Percentiles rank a stretch among this genome's conserved stretches.
Conservation (phyloP, 108 stramenopile species). For the Skeletonema marinoi region DNA sequence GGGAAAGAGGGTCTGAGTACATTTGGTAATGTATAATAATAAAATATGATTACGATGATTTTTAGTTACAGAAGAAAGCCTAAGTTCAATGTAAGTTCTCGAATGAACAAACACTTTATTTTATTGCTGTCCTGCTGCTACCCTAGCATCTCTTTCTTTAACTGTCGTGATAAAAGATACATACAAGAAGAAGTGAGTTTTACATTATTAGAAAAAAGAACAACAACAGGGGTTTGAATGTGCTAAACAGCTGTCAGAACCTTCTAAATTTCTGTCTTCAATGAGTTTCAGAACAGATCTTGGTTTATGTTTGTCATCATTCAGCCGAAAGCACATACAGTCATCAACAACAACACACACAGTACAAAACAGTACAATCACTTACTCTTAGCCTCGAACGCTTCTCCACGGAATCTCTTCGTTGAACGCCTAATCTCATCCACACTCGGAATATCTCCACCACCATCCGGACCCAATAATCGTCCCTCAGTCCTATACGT, state of each 20-base stretch:
- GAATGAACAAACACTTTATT: neutral
- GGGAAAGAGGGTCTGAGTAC: neutral
- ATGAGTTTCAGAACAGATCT: neutral
- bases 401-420: slow-evolving; percentile 60
- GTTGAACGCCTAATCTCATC: slow-evolving; percentile 81
- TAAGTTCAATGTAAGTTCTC: neutral
- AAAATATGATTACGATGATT: neutral
- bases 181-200: neutral
- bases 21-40: neutral
- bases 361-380: slow-evolving; percentile 3
- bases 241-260: neutral
- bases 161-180: neutral
- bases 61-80: neutral
- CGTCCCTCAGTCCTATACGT: slow-evolving; percentile 67
- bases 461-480: slow-evolving; percentile 80
- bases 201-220: neutral
- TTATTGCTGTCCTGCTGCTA: neutral
- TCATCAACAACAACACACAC: neutral
- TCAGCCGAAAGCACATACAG: neutral
- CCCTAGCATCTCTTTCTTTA: neutral
- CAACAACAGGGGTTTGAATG: neutral
- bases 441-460: slow-evolving; percentile 85
- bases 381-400: slow-evolving; percentile 73
- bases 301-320: neutral
- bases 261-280: neutral